Evolutionary conservation across 2,329 filamentous ascomycete genomes (phyloP).

Genomic region (Pseudogymnoascus sp.): DNA sequence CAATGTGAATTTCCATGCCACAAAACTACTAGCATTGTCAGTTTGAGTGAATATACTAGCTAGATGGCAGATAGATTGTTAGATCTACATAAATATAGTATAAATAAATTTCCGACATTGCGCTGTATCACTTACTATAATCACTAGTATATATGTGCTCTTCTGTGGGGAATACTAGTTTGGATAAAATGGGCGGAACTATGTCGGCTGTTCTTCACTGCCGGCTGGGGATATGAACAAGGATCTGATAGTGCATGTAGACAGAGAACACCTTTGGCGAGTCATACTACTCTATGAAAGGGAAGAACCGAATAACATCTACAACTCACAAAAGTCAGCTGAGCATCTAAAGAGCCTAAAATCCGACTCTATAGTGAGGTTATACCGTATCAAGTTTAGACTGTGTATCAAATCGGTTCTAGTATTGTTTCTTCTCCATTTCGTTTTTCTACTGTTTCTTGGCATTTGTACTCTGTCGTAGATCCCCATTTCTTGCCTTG

Average conservation of each 20-base stretch:
- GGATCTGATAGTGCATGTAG: background rate
- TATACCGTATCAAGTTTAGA: background rate
- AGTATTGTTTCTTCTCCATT: no score
- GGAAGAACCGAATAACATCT: background rate
- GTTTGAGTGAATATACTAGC: background rate
- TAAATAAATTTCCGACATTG: background rate
- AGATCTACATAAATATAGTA: background rate
- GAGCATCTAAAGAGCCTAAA: background rate
- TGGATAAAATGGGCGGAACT: background rate
- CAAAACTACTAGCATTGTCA: background rate
- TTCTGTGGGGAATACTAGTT: background rate
- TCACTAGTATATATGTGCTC: background rate
- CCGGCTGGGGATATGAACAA: background rate
- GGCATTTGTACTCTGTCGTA: no score
- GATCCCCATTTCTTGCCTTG: no score
- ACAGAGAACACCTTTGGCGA: background rate
- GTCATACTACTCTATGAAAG: background rate
- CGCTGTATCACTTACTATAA: background rate
- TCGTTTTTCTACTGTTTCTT: no score
- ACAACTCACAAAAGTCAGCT: background rate
- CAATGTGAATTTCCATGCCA: background rate
- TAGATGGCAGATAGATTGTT: slow-evolving; percentile 1
- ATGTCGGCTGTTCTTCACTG: background rate
- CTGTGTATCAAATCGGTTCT: no score
- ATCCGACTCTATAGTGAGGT: background rate